phyloP scores from a whole-genome alignment of 495 filamentous ascomycete genomes.

The Penicillium daleae region DNA sequence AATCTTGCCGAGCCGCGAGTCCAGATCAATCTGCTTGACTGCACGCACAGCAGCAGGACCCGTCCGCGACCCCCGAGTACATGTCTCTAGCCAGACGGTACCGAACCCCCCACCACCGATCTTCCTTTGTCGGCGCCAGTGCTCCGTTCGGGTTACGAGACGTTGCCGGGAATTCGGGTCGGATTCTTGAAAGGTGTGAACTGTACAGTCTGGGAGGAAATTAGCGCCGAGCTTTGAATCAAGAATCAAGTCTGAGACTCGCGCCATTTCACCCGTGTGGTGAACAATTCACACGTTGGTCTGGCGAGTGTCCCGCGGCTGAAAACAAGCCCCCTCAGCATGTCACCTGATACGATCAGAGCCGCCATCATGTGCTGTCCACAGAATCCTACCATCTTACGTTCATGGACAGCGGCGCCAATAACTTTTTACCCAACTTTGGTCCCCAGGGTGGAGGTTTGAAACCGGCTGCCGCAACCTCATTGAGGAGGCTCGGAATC shows the following conservation, averaged over 20 bases:
- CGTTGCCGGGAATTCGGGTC: constrained; percentile 8
- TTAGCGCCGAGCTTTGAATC: constrained; percentile 34
- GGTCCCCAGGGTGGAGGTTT: no score
- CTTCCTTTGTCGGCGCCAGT: constrained; percentile 28
- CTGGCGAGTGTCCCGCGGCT: background rate
- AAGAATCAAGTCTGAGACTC: constrained; percentile 30
- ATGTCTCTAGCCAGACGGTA: constrained; percentile 40
- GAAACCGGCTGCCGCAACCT: no score
- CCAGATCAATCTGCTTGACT: constrained; percentile 19
- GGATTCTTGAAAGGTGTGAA: constrained; percentile 25
- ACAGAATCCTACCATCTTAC: no score
- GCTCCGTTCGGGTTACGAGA: constrained; percentile 21
- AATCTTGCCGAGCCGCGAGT: constrained; percentile 18
- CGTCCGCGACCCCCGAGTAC: constrained; percentile 4
- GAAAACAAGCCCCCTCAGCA: background rate
- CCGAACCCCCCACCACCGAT: constrained; percentile 38
- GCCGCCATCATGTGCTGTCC: no score
- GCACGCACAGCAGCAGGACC: constrained; percentile 3
- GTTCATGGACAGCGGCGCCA: no score
- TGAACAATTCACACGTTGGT: background rate
- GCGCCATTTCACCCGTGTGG: background rate
- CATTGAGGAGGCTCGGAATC: no score
- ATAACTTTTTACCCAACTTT: no score
- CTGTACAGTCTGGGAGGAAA: constrained; percentile 25
- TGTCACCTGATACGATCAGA: background rate